Evolutionary conservation across 2,329 filamentous ascomycete genomes (phyloP).

Genomic region (Pseudogymnoascus sp.): DNA sequence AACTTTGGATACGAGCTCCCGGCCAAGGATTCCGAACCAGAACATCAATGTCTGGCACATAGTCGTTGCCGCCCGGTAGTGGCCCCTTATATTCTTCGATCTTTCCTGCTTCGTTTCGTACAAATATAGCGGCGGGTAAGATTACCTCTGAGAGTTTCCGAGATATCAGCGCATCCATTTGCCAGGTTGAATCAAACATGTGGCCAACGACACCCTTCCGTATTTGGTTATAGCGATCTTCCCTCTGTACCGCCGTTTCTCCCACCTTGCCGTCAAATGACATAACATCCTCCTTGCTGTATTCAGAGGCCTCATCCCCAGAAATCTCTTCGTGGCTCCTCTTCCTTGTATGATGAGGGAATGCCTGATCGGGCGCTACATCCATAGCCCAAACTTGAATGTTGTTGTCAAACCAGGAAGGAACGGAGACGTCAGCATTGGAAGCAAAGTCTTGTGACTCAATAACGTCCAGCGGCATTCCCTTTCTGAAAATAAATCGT

Average conservation of each 20-base stretch:
- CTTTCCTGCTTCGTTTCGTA: conserved; percentile 55
- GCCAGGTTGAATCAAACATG: conserved; percentile 77
- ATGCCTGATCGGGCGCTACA: conserved; percentile 30
- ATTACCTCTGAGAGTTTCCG: conserved; percentile 57
- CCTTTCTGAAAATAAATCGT: conserved; percentile 77
- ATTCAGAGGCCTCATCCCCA: conserved; percentile 13
- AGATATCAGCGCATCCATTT: conserved; percentile 59
- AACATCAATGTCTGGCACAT: conserved; percentile 59
- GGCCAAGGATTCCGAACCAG: conserved; percentile 74
- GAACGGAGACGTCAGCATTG: conserved; percentile 25
- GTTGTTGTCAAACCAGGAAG: conserved; percentile 67
- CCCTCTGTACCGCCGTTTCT: conserved; percentile 29
- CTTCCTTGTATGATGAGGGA: conserved; percentile 32
- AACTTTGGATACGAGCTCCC: conserved; percentile 49
- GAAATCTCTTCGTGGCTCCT: conserved; percentile 42
- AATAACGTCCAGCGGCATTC: conserved; percentile 61
- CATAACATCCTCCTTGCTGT: conserved; percentile 10
- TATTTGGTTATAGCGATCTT: conserved; percentile 39
- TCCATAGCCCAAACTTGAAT: conserved; percentile 82
- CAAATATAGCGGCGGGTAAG: conserved; percentile 62
- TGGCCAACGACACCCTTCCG: conserved; percentile 57
- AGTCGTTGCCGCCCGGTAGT: conserved; percentile 41
- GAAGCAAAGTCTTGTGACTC: conserved; percentile 48
- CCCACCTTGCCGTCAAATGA: conserved; percentile 13
- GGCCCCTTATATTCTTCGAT: conserved; percentile 66